Conservation (phyloP, 768 basidiomycete genomes). For the Royoungia palumana region DNA sequence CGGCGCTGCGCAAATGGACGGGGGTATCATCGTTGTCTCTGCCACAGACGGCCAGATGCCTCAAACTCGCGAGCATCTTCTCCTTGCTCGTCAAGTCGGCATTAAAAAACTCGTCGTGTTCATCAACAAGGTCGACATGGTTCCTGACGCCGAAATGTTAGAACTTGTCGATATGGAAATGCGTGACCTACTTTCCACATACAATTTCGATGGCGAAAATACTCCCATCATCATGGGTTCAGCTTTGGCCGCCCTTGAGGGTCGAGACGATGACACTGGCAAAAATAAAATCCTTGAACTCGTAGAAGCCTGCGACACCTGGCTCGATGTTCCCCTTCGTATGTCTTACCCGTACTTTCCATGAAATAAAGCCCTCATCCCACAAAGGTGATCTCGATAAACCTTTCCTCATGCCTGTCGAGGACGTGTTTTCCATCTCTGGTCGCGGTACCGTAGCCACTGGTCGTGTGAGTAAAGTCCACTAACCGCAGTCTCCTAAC, state of each 20-base stretch:
- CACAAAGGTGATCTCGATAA: conserved; percentile 87
- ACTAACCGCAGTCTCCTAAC: background rate
- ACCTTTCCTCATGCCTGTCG: conserved; percentile 94
- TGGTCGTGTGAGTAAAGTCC: conserved; percentile 62
- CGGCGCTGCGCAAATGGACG: conserved; percentile 97
- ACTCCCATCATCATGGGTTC: conserved; percentile 99
- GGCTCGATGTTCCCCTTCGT: conserved; percentile 94
- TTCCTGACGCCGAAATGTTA: conserved; percentile 96
- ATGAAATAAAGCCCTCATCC: background rate
- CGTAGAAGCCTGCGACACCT: conserved; percentile 82
- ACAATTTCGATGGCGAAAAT: conserved; percentile 95
- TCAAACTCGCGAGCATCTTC: conserved; percentile 96
- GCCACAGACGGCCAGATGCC: conserved; percentile 99
- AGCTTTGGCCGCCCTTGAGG: conserved; percentile 91
- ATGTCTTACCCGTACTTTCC: conserved; percentile 28
- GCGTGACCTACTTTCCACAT: conserved; percentile 87
- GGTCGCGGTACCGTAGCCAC: conserved; percentile 98
- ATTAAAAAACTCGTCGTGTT: conserved; percentile 97
- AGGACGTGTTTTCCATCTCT: conserved; percentile 97
- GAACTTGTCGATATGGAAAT: conserved; percentile 99
- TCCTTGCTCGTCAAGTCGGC: conserved; percentile 96
- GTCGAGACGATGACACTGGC: conserved; percentile 77
- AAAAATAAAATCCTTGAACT: conserved; percentile 76
- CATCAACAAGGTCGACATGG: conserved; percentile 99
- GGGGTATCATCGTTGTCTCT: conserved; percentile 93